A percentile compares a stretch with the other conserved stretches of the same genome.
phyloP scores from a whole-genome alignment of 108 stramenopile genomes.

The Discostella pseudostelligera region DNA sequence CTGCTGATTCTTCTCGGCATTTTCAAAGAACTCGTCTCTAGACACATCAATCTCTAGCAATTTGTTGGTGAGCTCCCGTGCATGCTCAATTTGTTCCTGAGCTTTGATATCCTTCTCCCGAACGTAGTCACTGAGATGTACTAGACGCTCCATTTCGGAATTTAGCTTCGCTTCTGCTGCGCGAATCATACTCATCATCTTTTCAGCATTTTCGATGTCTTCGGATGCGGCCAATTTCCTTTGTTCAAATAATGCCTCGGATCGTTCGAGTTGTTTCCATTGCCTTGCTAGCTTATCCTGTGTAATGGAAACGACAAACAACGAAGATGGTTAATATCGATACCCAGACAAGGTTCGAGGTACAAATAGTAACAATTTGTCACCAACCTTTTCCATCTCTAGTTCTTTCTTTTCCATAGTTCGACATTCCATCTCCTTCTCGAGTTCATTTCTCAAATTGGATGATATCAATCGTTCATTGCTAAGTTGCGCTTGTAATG shows the following conservation, averaged over 20 bases:
- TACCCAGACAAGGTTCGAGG: neutral
- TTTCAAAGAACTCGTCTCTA: neutral
- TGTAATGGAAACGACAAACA: neutral
- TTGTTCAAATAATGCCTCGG: constrained; percentile 42
- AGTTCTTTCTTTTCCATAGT: constrained; percentile 9
- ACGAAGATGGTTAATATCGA: neutral
- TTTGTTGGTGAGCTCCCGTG: constrained; percentile 9
- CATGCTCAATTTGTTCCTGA: constrained; percentile 23
- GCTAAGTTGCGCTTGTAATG: constrained; percentile 10
- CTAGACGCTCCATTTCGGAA: constrained; percentile 16
- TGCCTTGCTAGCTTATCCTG: constrained; percentile 29
- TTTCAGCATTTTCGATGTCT: constrained; percentile 21
- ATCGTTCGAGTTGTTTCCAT: constrained; percentile 11
- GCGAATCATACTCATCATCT: constrained; percentile 10
- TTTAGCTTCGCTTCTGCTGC: constrained; percentile 19
- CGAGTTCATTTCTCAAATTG: constrained; percentile 16
- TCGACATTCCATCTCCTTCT: constrained; percentile 10
- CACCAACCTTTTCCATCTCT: constrained; percentile 12
- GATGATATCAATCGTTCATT: constrained; percentile 16
- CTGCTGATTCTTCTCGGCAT: constrained; percentile 9
- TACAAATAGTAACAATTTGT: neutral
- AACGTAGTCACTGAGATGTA: constrained; percentile 31
- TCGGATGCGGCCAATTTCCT: constrained; percentile 33
- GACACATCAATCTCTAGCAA: constrained; percentile 6
- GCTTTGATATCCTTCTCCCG: constrained; percentile 29